Evolutionary conservation across 2,329 filamentous ascomycete species (phyloP).

Genomic region (Neonectria coccinea): DNA sequence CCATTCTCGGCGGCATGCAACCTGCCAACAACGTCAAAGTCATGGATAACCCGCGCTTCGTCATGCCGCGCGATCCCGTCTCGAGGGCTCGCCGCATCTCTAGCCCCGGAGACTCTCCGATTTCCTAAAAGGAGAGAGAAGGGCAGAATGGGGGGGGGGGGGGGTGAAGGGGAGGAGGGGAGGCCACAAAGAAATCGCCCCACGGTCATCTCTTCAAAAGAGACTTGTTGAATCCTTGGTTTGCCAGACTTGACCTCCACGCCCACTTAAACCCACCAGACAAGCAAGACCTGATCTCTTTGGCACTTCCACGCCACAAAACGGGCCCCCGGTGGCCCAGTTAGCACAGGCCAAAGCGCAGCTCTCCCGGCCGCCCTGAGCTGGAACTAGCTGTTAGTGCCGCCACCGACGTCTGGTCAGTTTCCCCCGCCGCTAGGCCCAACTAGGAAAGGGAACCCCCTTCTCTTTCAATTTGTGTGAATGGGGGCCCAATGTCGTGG

Average conservation of each 20-base stretch:
- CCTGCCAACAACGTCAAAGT: conserved; percentile 13
- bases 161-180: too few relatives aligned
- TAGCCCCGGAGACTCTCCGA: conserved; percentile 36
- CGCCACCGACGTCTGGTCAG: conserved; percentile 34
- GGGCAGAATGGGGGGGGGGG: neutral
- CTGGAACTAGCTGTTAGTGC: conserved; percentile 32
- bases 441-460: conserved; percentile 3
- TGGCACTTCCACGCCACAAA: conserved; percentile 16
- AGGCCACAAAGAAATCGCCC: neutral
- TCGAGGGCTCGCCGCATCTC: conserved; percentile 5
- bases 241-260: neutral
- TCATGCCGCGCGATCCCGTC: conserved; percentile 19
- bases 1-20: conserved; percentile 32
- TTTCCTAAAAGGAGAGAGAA: conserved; percentile 10
- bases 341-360: conserved; percentile 28
- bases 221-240: neutral
- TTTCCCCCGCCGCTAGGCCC: conserved; percentile 30
- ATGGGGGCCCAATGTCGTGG: conserved; percentile 19
- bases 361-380: conserved; percentile 36
- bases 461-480: conserved; percentile 11
- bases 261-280: neutral
- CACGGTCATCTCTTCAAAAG: neutral
- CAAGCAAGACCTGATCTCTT: conserved; percentile 1
- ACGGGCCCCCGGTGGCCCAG: conserved; percentile 4
- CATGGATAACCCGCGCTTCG: conserved; percentile 31